Evolutionary conservation across 495 filamentous ascomycete genomes (phyloP), one percentile per base, ranked within the genome.

Genomic region (Amorphotheca resinae): DNA sequence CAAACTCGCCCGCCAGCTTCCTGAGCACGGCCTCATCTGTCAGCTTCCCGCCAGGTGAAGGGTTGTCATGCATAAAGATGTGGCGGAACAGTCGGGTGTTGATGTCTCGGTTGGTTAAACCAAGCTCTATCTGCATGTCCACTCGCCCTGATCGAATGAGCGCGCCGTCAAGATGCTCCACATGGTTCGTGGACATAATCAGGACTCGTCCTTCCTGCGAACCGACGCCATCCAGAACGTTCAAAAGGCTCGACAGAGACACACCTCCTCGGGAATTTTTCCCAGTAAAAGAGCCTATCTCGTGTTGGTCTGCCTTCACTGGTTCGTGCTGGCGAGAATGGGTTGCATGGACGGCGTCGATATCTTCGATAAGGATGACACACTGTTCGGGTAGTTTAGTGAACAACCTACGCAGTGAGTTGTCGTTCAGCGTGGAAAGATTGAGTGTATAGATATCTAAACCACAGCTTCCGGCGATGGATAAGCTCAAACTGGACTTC

Each of bases 181-280:
- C 51, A 51, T 84, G 78, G 50, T 87, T 87, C 33, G 82, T 84
- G 1, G 82, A 87, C 81, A 88, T 87, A 45, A 88, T 77, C 9
- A 87, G 67, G 14, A 87, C 72, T 5, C 80, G 72, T 9, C 83
- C 83, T 55, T 87, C 82, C 34, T 75, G 74, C 0, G 74, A 76
- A 7, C 76, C 77, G 15, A 85, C 79, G 15, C 83, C 82, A 51
- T 87, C 83, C 20, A 87, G 70, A 22, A 80, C 81, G 48, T 87
- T 88, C 22, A 88, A 64, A 9, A 88, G 61, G 0, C 72, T 79
- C 1, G 80, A 86, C 11, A 46, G 44, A 15, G 42, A 26, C 23
- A 33, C n/a, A 2, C 9, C 21, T 40, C 16, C 25, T 7, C n/a
- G 3, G 9, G 36, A 11, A 14, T 33, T 46, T 12, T 6, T 14